Evolutionary conservation across 768 basidiomycete genomes (phyloP).

Genomic region (Boletus rubropictus): DNA sequence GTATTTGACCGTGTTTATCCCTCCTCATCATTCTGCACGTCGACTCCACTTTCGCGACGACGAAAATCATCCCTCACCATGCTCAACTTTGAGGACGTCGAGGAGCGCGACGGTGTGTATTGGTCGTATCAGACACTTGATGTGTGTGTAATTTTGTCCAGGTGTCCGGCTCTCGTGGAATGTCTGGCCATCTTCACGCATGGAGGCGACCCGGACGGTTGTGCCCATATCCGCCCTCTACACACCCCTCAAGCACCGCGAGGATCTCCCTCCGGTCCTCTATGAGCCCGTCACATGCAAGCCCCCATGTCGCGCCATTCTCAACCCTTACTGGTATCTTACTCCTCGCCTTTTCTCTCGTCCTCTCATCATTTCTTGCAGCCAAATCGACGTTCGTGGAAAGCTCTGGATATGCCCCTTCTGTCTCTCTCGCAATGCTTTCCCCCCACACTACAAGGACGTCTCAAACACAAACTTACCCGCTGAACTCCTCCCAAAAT

Average conservation of each 20-base stretch:
- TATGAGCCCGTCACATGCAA: conserved; percentile 99
- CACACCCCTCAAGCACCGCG: conserved; percentile 88
- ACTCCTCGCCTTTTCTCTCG: neutral
- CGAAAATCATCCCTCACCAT: conserved; percentile 35
- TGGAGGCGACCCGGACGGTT: conserved; percentile 96
- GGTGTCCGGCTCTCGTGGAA: conserved; percentile 98
- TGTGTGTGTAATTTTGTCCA: conserved; percentile 27
- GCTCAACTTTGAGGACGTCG: conserved; percentile 93
- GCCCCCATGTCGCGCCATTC: conserved; percentile 91
- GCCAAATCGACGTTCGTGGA: conserved; percentile 97
- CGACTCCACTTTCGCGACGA: conserved; percentile 22
- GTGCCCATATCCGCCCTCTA: conserved; percentile 98
- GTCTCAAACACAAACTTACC: conserved; percentile 96
- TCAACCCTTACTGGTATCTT: conserved; percentile 93
- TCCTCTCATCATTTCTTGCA: conserved; percentile 30
- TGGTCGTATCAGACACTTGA: neutral
- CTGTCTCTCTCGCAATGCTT: conserved; percentile 93
- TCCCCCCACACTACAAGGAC: conserved; percentile 98
- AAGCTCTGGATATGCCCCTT: conserved; percentile 99
- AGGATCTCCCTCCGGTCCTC: conserved; percentile 91
- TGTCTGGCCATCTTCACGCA: conserved; percentile 96
- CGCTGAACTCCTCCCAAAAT: conserved; percentile 92
- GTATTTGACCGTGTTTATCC: conserved; percentile 21
- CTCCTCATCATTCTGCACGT: conserved; percentile 21
- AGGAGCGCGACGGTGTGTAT: conserved; percentile 85